Conservation (phyloP, 352 stramenopile genomes). For the Phytophthora cactorum region DNA sequence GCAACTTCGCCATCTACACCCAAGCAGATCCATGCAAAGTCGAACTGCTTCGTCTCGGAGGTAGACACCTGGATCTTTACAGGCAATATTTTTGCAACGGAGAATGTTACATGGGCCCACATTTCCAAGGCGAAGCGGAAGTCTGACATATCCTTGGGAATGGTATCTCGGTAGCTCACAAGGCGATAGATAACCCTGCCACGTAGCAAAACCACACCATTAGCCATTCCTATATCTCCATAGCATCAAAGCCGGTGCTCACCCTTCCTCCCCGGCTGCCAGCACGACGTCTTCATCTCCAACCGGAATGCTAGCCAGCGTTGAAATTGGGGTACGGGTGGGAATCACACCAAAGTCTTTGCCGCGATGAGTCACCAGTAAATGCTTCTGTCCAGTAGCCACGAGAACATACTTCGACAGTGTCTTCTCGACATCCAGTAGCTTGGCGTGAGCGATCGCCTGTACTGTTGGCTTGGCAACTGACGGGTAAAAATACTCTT, state of each 20-base stretch:
- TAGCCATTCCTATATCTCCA: too few relatives aligned
- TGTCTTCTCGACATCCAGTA: constrained; percentile 59
- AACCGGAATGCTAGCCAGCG: constrained; percentile 35
- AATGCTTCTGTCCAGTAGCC: constrained; percentile 48
- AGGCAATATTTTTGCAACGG: constrained; percentile 46
- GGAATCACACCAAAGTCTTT: constrained; percentile 38
- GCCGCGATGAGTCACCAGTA: constrained; percentile 53
- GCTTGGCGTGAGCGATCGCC: constrained; percentile 38
- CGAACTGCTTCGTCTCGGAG: constrained; percentile 6
- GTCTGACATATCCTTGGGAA: constrained; percentile 27
- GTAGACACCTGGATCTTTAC: constrained; percentile 13
- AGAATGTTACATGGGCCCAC: constrained; percentile 48
- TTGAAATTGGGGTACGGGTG: constrained; percentile 34
- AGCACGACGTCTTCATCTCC: constrained; percentile 46
- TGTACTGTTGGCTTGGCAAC: constrained; percentile 34
- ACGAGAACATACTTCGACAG: constrained; percentile 60
- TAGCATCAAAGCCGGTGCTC: constrained; percentile 5
- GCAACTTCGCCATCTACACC: constrained; percentile 45
- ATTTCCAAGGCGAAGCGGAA: constrained; percentile 44
- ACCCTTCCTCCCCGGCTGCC: constrained; percentile 59
- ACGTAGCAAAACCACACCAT: background rate
- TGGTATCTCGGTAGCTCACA: constrained; percentile 32
- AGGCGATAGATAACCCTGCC: constrained; percentile 55
- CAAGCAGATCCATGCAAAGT: constrained; percentile 45
- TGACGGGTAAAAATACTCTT: constrained; percentile 42